phyloP scores from a whole-genome alignment of 1,284 basidiomycete genomes.

The Microbotryomycetes sp. region DNA sequence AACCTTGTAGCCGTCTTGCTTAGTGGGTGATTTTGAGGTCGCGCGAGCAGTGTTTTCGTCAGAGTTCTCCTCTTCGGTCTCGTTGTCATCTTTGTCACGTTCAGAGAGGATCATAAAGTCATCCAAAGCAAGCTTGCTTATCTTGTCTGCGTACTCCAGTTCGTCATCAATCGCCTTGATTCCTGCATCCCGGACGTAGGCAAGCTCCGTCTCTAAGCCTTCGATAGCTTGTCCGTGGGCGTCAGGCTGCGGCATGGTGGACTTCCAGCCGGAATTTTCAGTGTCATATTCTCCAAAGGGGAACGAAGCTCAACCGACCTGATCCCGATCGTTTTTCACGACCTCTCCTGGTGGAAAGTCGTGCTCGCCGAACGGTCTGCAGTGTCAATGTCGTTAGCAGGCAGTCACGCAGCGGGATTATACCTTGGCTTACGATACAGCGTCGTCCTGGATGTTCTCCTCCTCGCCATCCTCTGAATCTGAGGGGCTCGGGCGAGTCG shows the following conservation, averaged over 20 bases:
- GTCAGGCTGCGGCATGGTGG: background rate
- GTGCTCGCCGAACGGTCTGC: constrained; percentile 9
- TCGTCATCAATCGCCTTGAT: constrained; percentile 1
- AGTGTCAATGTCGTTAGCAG: background rate
- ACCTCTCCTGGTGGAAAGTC: constrained; percentile 15
- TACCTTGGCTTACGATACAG: background rate
- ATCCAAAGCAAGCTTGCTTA: background rate
- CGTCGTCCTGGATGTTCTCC: background rate
- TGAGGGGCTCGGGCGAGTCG: no score
- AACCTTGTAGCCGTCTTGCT: background rate
- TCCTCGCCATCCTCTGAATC: background rate
- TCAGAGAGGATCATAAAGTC: constrained; percentile 10
- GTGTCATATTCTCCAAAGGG: background rate
- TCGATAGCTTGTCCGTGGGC: background rate
- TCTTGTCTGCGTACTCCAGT: background rate
- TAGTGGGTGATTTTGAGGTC: background rate
- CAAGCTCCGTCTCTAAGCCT: constrained; percentile 7
- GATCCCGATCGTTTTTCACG: background rate
- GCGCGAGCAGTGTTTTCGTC: background rate
- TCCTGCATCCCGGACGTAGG: constrained; percentile 3
- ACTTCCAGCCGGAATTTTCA: background rate
- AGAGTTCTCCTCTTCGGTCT: background rate
- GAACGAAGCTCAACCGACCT: background rate
- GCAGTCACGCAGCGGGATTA: constrained; percentile 4
- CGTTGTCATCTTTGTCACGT: constrained; percentile 16